Evolutionary conservation across 2,329 filamentous ascomycete genomes (phyloP), one percentile per base, ranked within the genome.

Genomic region (Ophiostoma angusticollis): DNA sequence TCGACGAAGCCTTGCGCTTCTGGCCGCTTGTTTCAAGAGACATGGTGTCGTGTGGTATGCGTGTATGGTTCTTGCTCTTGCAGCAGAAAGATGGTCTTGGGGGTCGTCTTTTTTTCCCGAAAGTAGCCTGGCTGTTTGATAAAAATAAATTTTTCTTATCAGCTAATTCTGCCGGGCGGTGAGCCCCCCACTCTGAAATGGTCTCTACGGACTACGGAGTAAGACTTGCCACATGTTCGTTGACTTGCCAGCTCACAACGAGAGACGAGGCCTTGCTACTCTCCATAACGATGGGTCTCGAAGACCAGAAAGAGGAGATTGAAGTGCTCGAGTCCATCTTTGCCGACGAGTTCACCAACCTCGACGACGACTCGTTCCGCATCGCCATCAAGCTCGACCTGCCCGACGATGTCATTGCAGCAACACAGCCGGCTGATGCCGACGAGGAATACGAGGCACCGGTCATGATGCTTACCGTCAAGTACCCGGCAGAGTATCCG

Each of bases 281-380:
- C n/a, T n/a, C 9, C 16, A 6, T 35, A 49, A 64, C 45, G 7
- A 79, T 80, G 76, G 75, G 75, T 35, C 70, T 64, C 57, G 89
- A 96, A 68, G 91, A 98, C 45, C 91, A 98, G 60, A 65, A 79
- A 49, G 91, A 98, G 64, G 91, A 98, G 71, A 80, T 87, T 45
- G 91, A 98, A 61, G 89, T 98, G 52, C 84, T 98, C 57, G 85
- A 93, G 56, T 95, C 89, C 45, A 98, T 98, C 55, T 98, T 96
- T 51, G 86, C 91, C 1, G 89, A 98, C 44, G 91, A 98, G 64
- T 94, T 98, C 51, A 89, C 80, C 91, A 91, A 95, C 58, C 77
- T 95, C 54, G 91, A 84, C 51, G 85, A 94, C 39, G 84, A 76
- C 41, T 82, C 93, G 58, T 96, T 83, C 65, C 80, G 83, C 55